Evolutionary conservation across 2,329 filamentous ascomycete species (phyloP), one percentile per base, ranked within the genome.

Genomic region (Botrytis fabae): DNA sequence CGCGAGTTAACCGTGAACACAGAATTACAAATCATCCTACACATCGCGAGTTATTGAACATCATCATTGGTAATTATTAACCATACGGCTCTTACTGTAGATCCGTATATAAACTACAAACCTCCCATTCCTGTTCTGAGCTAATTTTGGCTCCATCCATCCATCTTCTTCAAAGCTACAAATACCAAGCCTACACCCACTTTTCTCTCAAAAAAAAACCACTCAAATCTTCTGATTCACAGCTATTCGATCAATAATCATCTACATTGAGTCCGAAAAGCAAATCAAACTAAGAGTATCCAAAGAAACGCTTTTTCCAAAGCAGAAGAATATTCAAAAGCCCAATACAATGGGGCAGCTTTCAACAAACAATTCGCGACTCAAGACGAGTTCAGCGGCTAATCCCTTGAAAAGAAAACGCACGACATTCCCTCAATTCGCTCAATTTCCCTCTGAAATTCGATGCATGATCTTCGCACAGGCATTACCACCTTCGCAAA

Each of bases 101-200:
- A 60, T 3, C 8, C 2, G 0, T 35, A 28, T 18, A 12, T 35
- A 28, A 18, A 16, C 6, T 8, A 0, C 0, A 0, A 7, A 25
- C 6, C n/a, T 2, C 7, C 12, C 4, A 0, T 6, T 16, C 14
- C 6, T 7, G 25, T n/a, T 14, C 4, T 3, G 1, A n/a, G 4
- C n/a, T 51, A 5, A 10, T n/a, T 14, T 25, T 40, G 35, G 12
- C 22, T 40, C 4, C 5, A 8, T 25, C 22, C 22, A 16, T 61
- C 35, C 14, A 25, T 40, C 35, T 25, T 16, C 20, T 25, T 61
- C 25, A 40, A 1, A 61, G n/a, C 2, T 40, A 38, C 32, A n/a
- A 40, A 8, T 25, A 40, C 32, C 3, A 22, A 38, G 35, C 2
- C 7, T 2, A 40, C 22, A 38, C 1, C 5, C 32, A 14, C 8